Evolutionary conservation across 2,329 filamentous ascomycete species (phyloP).

Genomic region (Pseudonectria foliicola): DNA sequence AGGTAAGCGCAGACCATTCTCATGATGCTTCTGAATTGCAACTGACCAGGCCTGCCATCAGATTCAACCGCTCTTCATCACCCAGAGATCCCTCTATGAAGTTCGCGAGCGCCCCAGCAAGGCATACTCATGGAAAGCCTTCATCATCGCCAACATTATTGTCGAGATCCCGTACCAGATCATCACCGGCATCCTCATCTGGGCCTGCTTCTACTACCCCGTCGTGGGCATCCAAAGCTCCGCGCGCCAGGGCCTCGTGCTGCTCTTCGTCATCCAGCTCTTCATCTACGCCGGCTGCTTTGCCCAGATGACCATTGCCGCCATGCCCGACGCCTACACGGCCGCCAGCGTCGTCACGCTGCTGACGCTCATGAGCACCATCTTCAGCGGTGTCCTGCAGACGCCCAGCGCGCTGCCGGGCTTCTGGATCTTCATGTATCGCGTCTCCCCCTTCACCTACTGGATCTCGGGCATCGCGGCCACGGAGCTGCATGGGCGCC

Average conservation of each 20-base stretch:
- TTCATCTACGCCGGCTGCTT: constrained; percentile 68
- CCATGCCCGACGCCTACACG: constrained; percentile 60
- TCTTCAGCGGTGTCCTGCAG: constrained; percentile 61
- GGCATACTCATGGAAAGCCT: constrained; percentile 68
- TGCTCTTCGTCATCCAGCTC: constrained; percentile 58
- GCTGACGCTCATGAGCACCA: constrained; percentile 49
- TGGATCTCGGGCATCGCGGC: constrained; percentile 61
- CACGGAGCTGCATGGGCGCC: constrained; percentile 52
- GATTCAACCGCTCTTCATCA: constrained; percentile 70
- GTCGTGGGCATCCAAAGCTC: constrained; percentile 42
- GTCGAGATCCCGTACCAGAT: constrained; percentile 69
- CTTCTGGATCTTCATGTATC: constrained; percentile 75
- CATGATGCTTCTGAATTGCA: constrained; percentile 38
- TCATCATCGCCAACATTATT: constrained; percentile 63
- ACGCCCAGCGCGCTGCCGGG: constrained; percentile 50
- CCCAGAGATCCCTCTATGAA: constrained; percentile 68
- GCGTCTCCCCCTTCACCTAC: constrained; percentile 60
- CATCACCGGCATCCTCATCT: constrained; percentile 56
- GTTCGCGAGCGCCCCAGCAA: constrained; percentile 69
- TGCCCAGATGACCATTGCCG: constrained; percentile 66
- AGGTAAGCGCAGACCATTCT: constrained; percentile 26
- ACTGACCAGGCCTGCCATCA: constrained; percentile 26
- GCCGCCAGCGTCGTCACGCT: constrained; percentile 57
- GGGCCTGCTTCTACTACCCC: constrained; percentile 61
- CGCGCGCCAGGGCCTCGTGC: constrained; percentile 56